Conservation (phyloP, 2,329 filamentous ascomycete species). For the Curvularia sp. region DNA sequence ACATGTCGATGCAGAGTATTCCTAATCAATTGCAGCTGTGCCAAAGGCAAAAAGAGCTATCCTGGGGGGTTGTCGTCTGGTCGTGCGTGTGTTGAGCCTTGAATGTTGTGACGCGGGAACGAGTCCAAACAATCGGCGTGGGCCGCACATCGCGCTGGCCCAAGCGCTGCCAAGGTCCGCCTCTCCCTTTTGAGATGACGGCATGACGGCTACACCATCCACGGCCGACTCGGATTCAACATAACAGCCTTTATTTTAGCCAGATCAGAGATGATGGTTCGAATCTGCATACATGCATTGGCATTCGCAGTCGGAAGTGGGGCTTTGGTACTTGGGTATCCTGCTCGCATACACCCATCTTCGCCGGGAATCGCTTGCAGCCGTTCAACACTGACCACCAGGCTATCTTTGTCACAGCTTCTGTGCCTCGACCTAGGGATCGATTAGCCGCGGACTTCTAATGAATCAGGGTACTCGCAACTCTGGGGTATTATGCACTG, state of each 20-base stretch:
- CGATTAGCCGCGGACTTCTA: not conserved
- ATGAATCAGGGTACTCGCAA: not conserved
- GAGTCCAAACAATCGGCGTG: conserved; percentile 31
- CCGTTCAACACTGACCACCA: conserved; percentile 19
- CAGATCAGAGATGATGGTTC: not conserved
- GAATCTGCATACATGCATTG: too few relatives aligned
- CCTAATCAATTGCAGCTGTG: conserved; percentile 21
- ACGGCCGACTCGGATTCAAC: not conserved
- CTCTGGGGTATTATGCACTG: not conserved
- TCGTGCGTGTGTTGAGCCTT: conserved; percentile 21
- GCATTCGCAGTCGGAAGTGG: not conserved
- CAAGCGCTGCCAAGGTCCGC: conserved; percentile 22
- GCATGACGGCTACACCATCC: not conserved
- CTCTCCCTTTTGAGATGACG: conserved; percentile 12
- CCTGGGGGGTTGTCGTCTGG: conserved; percentile 19
- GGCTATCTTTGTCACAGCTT: conserved; percentile 17
- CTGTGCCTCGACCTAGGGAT: conserved; percentile 13
- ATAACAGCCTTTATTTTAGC: not conserved
- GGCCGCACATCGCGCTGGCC: conserved; percentile 24
- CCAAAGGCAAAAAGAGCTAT: conserved; percentile 22
- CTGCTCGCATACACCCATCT: not conserved
- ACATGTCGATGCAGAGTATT: conserved; percentile 27
- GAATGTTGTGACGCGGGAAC: conserved; percentile 28
- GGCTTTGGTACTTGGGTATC: conserved; percentile 1
- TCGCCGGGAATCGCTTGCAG: conserved; percentile 14